phyloP scores from a whole-genome alignment of 352 stramenopile species.

The Pythium brassicae region DNA sequence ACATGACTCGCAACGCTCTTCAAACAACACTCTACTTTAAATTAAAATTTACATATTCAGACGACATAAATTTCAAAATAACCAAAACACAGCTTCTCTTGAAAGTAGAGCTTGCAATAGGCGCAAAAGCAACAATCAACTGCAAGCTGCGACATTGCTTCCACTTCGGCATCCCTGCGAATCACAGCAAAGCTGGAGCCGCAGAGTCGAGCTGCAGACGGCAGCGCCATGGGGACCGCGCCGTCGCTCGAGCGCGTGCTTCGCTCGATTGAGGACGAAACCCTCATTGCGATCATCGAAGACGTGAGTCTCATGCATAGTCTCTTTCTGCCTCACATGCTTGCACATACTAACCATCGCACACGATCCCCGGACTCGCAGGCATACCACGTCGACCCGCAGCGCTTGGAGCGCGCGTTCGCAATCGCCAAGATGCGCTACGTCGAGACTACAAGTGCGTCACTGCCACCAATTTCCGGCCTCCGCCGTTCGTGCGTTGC shows the following conservation, averaged over 20 bases:
- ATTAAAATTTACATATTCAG: background rate
- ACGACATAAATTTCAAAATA: background rate
- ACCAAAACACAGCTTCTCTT: no score
- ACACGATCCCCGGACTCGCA: conserved; percentile 7
- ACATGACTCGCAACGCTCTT: background rate
- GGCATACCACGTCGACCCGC: conserved; percentile 46
- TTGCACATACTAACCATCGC: background rate
- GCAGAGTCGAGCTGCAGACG: background rate
- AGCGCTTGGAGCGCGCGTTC: conserved; percentile 49
- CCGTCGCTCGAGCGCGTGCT: conserved; percentile 57
- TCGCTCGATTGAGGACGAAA: conserved; percentile 53
- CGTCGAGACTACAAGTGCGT: conserved; percentile 22
- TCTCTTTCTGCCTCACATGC: background rate
- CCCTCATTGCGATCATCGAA: conserved; percentile 39
- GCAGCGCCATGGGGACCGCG: conserved; percentile 28
- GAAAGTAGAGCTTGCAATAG: no score
- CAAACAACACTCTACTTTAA: background rate
- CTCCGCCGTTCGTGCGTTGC: background rate
- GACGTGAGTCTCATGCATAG: conserved; percentile 23
- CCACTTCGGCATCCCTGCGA: no score
- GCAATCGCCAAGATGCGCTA: conserved; percentile 35
- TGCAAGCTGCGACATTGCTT: no score
- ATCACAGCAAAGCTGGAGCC: no score
- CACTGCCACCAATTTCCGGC: background rate
- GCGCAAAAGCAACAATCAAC: no score